Evolutionary conservation across 2,329 filamentous ascomycete genomes (phyloP).

Genomic region (Westerdykella sp.): DNA sequence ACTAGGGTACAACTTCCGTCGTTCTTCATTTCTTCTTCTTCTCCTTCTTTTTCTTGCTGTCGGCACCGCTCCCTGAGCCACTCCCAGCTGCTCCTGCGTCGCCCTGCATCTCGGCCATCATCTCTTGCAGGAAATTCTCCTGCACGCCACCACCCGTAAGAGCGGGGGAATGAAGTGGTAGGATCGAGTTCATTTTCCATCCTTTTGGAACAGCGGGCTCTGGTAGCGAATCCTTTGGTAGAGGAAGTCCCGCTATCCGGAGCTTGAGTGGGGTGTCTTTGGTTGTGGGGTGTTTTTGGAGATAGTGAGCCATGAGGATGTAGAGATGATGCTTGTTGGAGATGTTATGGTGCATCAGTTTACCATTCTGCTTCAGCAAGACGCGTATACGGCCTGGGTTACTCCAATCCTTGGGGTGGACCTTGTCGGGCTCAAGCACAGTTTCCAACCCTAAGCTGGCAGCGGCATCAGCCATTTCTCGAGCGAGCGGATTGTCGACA

Average conservation of each 20-base stretch:
- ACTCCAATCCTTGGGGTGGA: slow-evolving; percentile 94
- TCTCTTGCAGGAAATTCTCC: slow-evolving; percentile 92
- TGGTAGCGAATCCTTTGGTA: slow-evolving; percentile 61
- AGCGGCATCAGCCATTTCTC: slow-evolving; percentile 78
- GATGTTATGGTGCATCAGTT: slow-evolving; percentile 46
- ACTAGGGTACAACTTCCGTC: no score
- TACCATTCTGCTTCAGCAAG: slow-evolving; percentile 59
- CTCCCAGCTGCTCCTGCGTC: slow-evolving; percentile 21
- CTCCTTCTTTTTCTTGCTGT: slow-evolving; percentile 32
- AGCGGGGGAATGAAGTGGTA: slow-evolving; percentile 83
- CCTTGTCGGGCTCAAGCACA: slow-evolving; percentile 84
- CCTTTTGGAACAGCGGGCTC: slow-evolving; percentile 65
- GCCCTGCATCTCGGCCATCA: slow-evolving; percentile 85
- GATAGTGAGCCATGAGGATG: slow-evolving; percentile 68
- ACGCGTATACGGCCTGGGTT: slow-evolving; percentile 90
- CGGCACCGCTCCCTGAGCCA: slow-evolving; percentile 4
- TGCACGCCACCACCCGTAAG: slow-evolving; percentile 88
- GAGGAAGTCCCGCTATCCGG: slow-evolving; percentile 65
- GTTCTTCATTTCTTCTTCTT: slow-evolving; percentile 34
- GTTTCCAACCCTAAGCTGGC: slow-evolving; percentile 59
- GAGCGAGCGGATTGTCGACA: slow-evolving; percentile 77
- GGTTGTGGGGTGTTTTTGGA: slow-evolving; percentile 71
- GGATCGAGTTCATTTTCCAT: slow-evolving; percentile 79
- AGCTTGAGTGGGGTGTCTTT: slow-evolving; percentile 64
- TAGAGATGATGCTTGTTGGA: slow-evolving; percentile 86